These are phyloP conservation scores for Bisporella sp. DNA, from an alignment of 2,329 filamentous ascomycete genomes.

Conservation along the genomic window DNA sequence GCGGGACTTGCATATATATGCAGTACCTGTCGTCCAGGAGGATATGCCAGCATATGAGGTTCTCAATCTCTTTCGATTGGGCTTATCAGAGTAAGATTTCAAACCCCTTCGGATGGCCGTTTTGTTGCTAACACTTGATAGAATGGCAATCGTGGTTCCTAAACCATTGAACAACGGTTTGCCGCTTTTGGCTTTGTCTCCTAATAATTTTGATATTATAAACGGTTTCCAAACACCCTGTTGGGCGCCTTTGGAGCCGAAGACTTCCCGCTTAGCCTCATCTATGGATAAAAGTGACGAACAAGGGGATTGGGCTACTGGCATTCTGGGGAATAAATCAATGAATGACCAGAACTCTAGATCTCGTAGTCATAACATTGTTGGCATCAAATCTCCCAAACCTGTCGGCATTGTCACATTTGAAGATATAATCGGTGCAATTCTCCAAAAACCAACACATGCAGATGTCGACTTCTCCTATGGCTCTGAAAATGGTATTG, in stretches of 20 bases:
- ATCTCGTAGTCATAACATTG: background rate
- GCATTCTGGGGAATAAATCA: slow-evolving; percentile 12
- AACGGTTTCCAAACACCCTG: background rate
- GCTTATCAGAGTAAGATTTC: slow-evolving; percentile 19
- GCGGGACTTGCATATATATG: slow-evolving; percentile 22
- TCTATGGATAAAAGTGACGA: background rate
- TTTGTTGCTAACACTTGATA: slow-evolving; percentile 2
- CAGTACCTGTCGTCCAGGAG: slow-evolving; percentile 21
- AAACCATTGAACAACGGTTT: slow-evolving; percentile 1
- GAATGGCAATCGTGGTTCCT: slow-evolving; percentile 21
- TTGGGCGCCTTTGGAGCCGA: slow-evolving; percentile 12
- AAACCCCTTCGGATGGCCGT: background rate
- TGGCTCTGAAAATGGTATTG: too few species aligned
- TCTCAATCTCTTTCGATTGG: slow-evolving; percentile 22
- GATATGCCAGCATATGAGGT: slow-evolving; percentile 21
- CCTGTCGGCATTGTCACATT: slow-evolving; percentile 24
- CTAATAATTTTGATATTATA: background rate
- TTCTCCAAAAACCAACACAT: slow-evolving; percentile 19
- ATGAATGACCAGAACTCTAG: background rate
- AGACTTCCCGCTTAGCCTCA: background rate
- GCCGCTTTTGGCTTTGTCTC: background rate
- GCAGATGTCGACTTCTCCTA: slow-evolving; percentile 21
- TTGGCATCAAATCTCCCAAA: slow-evolving; percentile 14
- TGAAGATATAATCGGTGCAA: slow-evolving; percentile 20
- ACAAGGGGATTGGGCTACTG: slow-evolving; percentile 9